phyloP scores from a whole-genome alignment of 345 rosid genomes.

The Nasturtium officinale region DNA sequence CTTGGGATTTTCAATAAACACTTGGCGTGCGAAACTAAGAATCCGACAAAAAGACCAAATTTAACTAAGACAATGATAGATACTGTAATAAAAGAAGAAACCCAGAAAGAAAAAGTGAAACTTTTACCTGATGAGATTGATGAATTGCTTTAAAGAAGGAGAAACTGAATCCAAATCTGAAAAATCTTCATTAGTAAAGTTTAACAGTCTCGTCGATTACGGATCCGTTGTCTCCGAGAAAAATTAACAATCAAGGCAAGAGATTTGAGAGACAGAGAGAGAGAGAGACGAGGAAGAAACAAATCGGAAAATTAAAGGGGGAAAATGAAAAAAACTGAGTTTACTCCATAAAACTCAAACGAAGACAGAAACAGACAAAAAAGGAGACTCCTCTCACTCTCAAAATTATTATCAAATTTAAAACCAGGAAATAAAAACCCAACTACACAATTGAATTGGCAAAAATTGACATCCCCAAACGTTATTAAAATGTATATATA shows the following conservation, averaged over 20 bases:
- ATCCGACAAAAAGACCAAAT: not conserved
- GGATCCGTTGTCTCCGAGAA: constrained; percentile 36
- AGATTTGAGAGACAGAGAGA: constrained; percentile 7
- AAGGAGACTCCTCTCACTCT: constrained; percentile 43
- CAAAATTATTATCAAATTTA: constrained; percentile 32
- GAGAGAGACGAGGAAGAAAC: constrained; percentile 16
- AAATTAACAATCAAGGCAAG: constrained; percentile 10
- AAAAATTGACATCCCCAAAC: constrained; percentile 21
- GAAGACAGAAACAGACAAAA: constrained; percentile 41
- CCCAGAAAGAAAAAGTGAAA: not conserved
- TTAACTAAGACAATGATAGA: constrained; percentile 10
- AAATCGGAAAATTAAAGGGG: constrained; percentile 39
- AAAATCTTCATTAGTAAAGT: not conserved
- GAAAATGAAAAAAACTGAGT: constrained; percentile 13
- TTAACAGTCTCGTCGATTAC: constrained; percentile 7
- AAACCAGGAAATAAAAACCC: constrained; percentile 15
- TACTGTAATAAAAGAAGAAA: constrained; percentile 14
- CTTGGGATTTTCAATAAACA: constrained; percentile 34
- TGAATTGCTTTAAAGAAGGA: constrained; percentile 1
- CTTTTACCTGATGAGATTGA: constrained; percentile 26
- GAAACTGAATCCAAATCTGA: constrained; percentile 22
- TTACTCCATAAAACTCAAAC: constrained; percentile 24
- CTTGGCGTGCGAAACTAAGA: constrained; percentile 22
- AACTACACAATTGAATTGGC: constrained; percentile 35
- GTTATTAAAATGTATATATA: not conserved